Base-by-base conservation (phyloP, 2,329 filamentous ascomycete genomes). In the Penicillium hesseltinei region DNA sequence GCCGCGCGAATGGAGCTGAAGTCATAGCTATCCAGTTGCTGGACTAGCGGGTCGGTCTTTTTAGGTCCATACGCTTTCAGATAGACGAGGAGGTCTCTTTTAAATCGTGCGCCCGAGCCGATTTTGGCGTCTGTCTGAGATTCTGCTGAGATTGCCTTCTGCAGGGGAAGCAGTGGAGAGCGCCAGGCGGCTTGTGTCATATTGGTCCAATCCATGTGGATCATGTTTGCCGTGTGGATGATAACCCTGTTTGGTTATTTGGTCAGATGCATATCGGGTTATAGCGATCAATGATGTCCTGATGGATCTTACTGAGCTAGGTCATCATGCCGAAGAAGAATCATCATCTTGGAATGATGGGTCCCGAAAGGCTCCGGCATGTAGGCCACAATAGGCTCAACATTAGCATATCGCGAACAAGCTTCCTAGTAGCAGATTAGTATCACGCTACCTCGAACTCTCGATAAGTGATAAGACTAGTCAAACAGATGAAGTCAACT, bases 181-280 rank as follows among this genome's bases (percentile, higher is more conserved):
- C 77, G 80, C 92, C 92, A 96, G 5, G 90, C 83, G 1, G 85
- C 91, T 71, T 96, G 91, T 0, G 87, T 89, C 89, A 96, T 90
- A 65, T 94, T 94, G 1, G 80, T 83, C 92, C 92, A 96, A 71
- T 96, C 92, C 54, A 87, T 86, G 4, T 81, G 69, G n/a, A 96
- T 93, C 88, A 96, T 91, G 66, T 96, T 96, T 19, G 92, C 91
- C 0, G 92, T 96, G 66, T 95, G 90, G 31, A 96, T 92, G 55
- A 95, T 75, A 6, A 96, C 78, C 46, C 77, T 79, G 23, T 17
- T 19, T 35, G 23, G 8, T n/a, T 21, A 47, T 35, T 25, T 17
- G 11, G 11, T 29, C 45, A 43, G 6, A 52, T 11, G 5, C 29
- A 17, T 21, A n/a, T 8, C 13, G 15, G 8, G 19, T 5, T 13